Conservation (phyloP, 805 yeast species). For the Starmerella roubikii region DNA sequence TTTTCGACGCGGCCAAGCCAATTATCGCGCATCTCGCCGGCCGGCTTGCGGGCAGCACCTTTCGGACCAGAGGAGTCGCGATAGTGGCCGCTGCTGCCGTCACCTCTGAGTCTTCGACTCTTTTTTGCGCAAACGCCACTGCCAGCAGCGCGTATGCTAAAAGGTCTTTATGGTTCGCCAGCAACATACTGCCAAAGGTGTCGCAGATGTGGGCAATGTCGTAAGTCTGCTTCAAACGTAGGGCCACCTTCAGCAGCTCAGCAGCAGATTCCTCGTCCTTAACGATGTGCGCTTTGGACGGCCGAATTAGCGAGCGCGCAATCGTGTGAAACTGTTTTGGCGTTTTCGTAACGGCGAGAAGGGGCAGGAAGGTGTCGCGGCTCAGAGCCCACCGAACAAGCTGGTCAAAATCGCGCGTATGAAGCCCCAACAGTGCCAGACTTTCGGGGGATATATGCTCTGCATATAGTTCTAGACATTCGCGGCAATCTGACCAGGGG, state of each 20-base stretch:
- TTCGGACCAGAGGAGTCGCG: neutral
- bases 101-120: neutral
- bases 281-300: neutral
- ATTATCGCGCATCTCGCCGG: neutral
- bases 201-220: conserved; percentile 16
- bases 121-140: conserved; percentile 20
- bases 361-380: too few species aligned
- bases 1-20: conserved; percentile 5
- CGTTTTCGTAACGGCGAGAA: neutral
- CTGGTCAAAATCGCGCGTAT: neutral
- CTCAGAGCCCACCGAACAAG: neutral
- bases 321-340: neutral
- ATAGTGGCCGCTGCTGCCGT: neutral
- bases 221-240: conserved; percentile 11
- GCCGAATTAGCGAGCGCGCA: neutral
- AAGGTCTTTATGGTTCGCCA: neutral
- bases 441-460: neutral
- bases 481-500: conserved; percentile 1
- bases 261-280: neutral
- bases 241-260: conserved; percentile 9
- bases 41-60: neutral
- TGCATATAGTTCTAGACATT: conserved; percentile 7
- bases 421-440: neutral
- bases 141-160: conserved; percentile 21
- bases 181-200: conserved; percentile 1